These are phyloP conservation scores for Chalciporus pseudorubinellus DNA, from an alignment of 768 basidiomycete genomes.

Conservation along the genomic window DNA sequence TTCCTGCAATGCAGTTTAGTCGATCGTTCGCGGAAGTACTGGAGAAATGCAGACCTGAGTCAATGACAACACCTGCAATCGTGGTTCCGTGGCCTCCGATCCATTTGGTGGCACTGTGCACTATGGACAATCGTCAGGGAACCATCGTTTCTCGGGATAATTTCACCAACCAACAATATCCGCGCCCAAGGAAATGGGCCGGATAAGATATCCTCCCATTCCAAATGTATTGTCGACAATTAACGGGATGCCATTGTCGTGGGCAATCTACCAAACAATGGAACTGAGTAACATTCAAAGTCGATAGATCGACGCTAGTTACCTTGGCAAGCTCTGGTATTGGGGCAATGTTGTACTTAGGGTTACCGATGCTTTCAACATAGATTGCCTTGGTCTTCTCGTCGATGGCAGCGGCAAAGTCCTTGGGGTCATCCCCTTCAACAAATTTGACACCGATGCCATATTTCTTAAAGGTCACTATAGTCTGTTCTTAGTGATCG, in stretches of 20 bases:
- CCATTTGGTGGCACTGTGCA: constrained; percentile 66
- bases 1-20: constrained; percentile 35
- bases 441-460: constrained; percentile 59
- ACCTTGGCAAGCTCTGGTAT: constrained; percentile 58
- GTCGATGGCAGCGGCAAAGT: constrained; percentile 54
- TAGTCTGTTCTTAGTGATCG: neutral
- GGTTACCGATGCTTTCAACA: constrained; percentile 63
- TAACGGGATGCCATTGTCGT: constrained; percentile 56
- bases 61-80: constrained; percentile 61
- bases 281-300: neutral
- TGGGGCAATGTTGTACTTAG: constrained; percentile 54
- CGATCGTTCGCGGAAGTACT: neutral
- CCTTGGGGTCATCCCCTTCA: constrained; percentile 41
- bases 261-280: constrained; percentile 46
- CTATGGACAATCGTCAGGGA: constrained; percentile 21
- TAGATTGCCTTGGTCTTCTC: constrained; percentile 58
- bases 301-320: neutral
- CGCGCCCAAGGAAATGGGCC: constrained; percentile 55
- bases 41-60: constrained; percentile 42
- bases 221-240: constrained; percentile 69
- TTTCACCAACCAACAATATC: constrained; percentile 47
- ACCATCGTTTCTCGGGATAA: neutral
- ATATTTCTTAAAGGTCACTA: constrained; percentile 54
- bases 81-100: constrained; percentile 68
- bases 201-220: constrained; percentile 55